These are phyloP conservation scores for Hansenula sp. DNA, from an alignment of 1,139 yeast species.

Conservation along the genomic window DNA sequence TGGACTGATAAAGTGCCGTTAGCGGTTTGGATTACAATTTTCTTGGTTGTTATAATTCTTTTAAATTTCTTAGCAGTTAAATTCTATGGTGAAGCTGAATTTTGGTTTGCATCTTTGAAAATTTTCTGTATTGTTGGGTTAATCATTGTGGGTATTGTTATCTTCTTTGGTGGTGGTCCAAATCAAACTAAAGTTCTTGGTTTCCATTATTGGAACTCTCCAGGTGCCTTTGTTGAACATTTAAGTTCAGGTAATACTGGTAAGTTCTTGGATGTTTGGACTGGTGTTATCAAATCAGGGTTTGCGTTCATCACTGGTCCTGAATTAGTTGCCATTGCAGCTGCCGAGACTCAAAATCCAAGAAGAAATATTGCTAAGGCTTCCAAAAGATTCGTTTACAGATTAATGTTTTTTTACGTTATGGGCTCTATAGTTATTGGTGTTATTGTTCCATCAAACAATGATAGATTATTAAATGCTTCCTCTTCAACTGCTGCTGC, in stretches of 20 bases:
- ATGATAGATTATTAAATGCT: constrained; percentile 42
- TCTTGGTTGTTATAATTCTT: constrained; percentile 52
- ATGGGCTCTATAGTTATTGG: constrained; percentile 56
- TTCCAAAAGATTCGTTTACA: constrained; percentile 64
- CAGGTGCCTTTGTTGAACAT: constrained; percentile 52
- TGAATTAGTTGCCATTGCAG: constrained; percentile 74
- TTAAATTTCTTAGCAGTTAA: constrained; percentile 71
- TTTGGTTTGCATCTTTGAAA: constrained; percentile 74
- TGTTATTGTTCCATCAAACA: constrained; percentile 50
- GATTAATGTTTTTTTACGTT: constrained; percentile 65
- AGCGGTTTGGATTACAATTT: constrained; percentile 61
- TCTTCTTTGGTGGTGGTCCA: constrained; percentile 86
- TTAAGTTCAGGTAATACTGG: constrained; percentile 56
- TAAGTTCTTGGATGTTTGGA: constrained; percentile 63
- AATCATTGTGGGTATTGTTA: constrained; percentile 63
- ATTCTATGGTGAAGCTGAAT: constrained; percentile 74
- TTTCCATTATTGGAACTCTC: constrained; percentile 60
- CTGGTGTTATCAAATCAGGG: constrained; percentile 54
- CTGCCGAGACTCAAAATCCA: constrained; percentile 75
- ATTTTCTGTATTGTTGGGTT: constrained; percentile 67
- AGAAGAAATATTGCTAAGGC: constrained; percentile 69
- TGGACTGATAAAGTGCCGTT: constrained; percentile 71
- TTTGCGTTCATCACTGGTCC: constrained; percentile 76
- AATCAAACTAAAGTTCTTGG: constrained; percentile 65
- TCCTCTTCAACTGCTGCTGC: constrained; percentile 44